Percentiles rank a stretch among this genome's conserved stretches.
Evolutionary conservation across 306 rosid genomes (phyloP).

Genomic region (Vigna angularis): DNA sequence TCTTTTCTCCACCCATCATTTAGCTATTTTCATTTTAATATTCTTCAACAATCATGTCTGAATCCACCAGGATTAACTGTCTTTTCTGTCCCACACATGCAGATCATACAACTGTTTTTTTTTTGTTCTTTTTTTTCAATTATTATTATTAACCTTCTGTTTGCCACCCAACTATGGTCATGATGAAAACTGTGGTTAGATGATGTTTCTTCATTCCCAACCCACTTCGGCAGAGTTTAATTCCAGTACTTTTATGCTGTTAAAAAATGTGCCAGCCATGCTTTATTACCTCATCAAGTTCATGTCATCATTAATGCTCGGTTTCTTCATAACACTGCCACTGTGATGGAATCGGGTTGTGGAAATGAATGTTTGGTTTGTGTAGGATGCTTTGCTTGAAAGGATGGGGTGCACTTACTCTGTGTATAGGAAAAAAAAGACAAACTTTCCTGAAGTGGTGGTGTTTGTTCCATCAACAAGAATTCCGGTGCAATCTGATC

Average conservation of each 20-base stretch:
- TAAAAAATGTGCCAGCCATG: conserved; percentile 32
- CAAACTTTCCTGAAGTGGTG: conserved; percentile 69
- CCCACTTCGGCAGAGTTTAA: conserved; percentile 30
- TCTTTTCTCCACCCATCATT: background rate
- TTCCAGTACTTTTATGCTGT: conserved; percentile 32
- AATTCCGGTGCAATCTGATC: conserved; percentile 83
- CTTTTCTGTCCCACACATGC: conserved; percentile 50
- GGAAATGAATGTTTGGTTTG: conserved; percentile 49
- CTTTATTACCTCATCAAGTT: conserved; percentile 30
- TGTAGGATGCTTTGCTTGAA: conserved; percentile 67
- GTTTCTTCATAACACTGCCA: background rate
- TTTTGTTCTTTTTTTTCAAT: no score
- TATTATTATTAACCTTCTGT: background rate
- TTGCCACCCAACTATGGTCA: background rate
- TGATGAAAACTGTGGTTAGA: conserved; percentile 30
- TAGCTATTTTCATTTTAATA: conserved; percentile 27
- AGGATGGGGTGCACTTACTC: conserved; percentile 88
- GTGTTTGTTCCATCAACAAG: conserved; percentile 71
- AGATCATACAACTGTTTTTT: conserved; percentile 33
- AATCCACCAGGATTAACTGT: conserved; percentile 47
- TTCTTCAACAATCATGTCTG: conserved; percentile 39
- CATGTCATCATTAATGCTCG: conserved; percentile 23
- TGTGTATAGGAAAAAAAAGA: conserved; percentile 69
- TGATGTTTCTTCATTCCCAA: conserved; percentile 36
- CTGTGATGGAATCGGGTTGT: conserved; percentile 38